Percentiles rank a stretch among this genome's conserved stretches.
These are phyloP conservation scores for Agrocybe chaxingu DNA, from an alignment of 768 basidiomycete species.

Conservation along the genomic window DNA sequence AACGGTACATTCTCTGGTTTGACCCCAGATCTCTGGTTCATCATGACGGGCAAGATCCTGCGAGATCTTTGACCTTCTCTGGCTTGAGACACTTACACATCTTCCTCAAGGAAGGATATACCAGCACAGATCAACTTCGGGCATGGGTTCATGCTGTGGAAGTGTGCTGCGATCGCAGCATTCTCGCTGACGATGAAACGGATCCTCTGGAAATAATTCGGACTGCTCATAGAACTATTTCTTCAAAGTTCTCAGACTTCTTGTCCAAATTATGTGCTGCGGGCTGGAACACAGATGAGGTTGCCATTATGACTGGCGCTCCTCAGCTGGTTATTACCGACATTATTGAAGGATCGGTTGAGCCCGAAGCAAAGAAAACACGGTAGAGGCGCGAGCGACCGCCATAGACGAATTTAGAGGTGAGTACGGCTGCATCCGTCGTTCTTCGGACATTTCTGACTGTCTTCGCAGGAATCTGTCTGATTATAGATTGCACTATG, in stretches of 20 bases:
- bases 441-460: no score
- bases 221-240: constrained; percentile 14
- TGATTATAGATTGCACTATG: no score
- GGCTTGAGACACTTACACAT: constrained; percentile 34
- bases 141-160: constrained; percentile 52
- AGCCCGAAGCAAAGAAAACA: no score
- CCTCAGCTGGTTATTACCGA: no score
- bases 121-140: constrained; percentile 45
- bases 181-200: neutral
- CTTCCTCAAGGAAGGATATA: constrained; percentile 49
- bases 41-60: neutral
- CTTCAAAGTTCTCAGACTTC: constrained; percentile 21
- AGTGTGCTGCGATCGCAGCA: constrained; percentile 21
- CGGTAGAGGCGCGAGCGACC: no score
- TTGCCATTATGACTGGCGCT: no score
- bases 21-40: constrained; percentile 24
- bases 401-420: no score
- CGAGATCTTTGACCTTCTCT: constrained; percentile 2
- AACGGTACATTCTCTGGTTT: constrained; percentile 57
- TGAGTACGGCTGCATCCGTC: no score
- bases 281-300: constrained; percentile 33
- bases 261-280: constrained; percentile 19
- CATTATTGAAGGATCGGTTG: no score
- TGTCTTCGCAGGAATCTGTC: no score
- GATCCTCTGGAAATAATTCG: constrained; percentile 17